phyloP scores from a whole-genome alignment of 768 basidiomycete genomes.

The Agrocybe chaxingu region DNA sequence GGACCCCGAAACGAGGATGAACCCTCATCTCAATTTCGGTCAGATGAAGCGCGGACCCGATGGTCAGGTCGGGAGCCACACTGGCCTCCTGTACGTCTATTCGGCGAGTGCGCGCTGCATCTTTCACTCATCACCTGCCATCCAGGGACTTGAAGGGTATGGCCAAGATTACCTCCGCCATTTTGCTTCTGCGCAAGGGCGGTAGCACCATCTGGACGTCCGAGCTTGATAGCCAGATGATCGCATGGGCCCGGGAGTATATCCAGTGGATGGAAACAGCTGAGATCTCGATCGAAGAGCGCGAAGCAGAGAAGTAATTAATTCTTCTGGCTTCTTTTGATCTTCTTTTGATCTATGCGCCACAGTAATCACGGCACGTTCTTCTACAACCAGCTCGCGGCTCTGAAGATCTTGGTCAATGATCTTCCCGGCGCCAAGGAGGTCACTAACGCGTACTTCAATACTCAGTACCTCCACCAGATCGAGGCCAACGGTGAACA shows the following conservation, averaged over 20 bases:
- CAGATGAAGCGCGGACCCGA: slow-evolving; percentile 45
- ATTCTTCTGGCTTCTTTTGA: neutral
- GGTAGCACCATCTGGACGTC: slow-evolving; percentile 51
- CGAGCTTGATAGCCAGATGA: slow-evolving; percentile 46
- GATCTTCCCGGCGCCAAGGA: slow-evolving; percentile 46
- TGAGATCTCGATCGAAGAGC: slow-evolving; percentile 44
- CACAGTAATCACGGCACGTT: slow-evolving; percentile 65
- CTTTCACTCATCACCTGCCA: neutral
- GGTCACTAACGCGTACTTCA: slow-evolving; percentile 49
- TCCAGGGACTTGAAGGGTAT: slow-evolving; percentile 56
- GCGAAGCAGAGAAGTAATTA: slow-evolving; percentile 45
- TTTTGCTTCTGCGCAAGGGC: slow-evolving; percentile 49
- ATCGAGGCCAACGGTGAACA: slow-evolving; percentile 59
- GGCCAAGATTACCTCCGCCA: slow-evolving; percentile 50
- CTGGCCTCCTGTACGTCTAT: slow-evolving; percentile 48
- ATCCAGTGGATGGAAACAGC: slow-evolving; percentile 54
- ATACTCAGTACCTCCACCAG: slow-evolving; percentile 44
- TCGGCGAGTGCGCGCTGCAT: neutral
- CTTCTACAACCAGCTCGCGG: slow-evolving; percentile 57
- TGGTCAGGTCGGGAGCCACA: slow-evolving; percentile 41
- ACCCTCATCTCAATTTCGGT: slow-evolving; percentile 58
- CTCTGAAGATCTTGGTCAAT: slow-evolving; percentile 52
- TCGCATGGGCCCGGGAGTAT: slow-evolving; percentile 50
- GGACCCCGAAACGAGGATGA: slow-evolving; percentile 55
- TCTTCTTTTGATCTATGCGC: neutral